Conservation (phyloP, 2,329 filamentous ascomycete species). For the Hypomyces rosellus region DNA sequence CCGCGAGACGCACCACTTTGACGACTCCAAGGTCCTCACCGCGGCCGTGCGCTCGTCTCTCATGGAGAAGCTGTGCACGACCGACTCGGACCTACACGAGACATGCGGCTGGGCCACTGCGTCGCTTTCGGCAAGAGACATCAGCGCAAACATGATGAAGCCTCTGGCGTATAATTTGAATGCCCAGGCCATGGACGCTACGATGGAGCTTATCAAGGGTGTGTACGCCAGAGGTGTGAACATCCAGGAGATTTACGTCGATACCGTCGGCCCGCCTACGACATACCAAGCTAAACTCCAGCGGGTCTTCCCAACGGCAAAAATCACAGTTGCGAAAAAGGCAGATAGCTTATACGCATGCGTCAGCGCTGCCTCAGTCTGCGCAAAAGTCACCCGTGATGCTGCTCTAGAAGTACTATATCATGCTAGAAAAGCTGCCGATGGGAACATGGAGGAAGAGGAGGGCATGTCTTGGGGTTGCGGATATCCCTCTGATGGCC, state of each 20-base stretch:
- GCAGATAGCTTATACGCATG: conserved; percentile 88
- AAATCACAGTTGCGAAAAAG: conserved; percentile 78
- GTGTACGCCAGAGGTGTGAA: conserved; percentile 75
- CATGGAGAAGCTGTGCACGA: conserved; percentile 63
- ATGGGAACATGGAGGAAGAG: conserved; percentile 25
- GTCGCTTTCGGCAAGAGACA: conserved; percentile 76
- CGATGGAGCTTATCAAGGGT: conserved; percentile 70
- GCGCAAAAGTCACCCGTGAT: conserved; percentile 93
- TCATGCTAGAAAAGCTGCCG: conserved; percentile 31
- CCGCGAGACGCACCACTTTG: conserved; percentile 74
- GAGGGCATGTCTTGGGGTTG: conserved; percentile 69
- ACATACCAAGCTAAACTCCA: conserved; percentile 81
- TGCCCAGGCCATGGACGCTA: conserved; percentile 90
- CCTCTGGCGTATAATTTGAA: conserved; percentile 80
- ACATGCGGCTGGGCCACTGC: conserved; percentile 78
- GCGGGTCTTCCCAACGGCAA: conserved; percentile 70
- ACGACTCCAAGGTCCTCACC: conserved; percentile 91
- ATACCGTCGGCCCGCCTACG: conserved; percentile 81
- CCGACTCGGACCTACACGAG: conserved; percentile 40
- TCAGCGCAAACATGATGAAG: conserved; percentile 70
- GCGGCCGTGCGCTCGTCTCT: conserved; percentile 69
- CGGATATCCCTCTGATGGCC: conserved; percentile 83
- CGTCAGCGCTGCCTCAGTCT: conserved; percentile 89
- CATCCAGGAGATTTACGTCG: conserved; percentile 84
- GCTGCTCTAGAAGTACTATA: conserved; percentile 79